phyloP scores from a whole-genome alignment of 139 green algal species.

The Tetradesmus obliquus region DNA sequence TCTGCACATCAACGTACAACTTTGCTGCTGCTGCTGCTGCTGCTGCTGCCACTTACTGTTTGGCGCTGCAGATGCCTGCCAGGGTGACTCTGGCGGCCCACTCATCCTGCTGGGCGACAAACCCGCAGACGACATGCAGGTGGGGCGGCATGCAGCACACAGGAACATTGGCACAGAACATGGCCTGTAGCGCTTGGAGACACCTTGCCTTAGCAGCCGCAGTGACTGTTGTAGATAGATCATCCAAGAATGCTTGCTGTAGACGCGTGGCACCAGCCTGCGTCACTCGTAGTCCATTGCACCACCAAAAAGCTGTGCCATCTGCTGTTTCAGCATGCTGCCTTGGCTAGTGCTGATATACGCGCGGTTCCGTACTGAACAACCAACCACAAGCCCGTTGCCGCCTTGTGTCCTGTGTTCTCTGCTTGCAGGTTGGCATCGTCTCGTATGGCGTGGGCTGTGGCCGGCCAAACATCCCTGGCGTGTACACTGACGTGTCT shows the following conservation, averaged over 20 bases:
- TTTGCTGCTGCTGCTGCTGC: background rate
- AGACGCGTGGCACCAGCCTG: no score
- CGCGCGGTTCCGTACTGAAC: no score
- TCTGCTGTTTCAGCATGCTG: background rate
- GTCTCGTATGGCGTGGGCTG: constrained; percentile 30
- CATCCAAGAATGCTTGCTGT: no score
- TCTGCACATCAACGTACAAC: no score
- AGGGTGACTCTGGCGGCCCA: constrained; percentile 37
- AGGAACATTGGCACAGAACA: no score
- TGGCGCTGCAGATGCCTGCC: constrained; percentile 9
- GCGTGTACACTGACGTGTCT: constrained; percentile 33
- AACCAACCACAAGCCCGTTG: no score
- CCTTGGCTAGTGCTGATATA: background rate
- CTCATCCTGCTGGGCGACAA: background rate
- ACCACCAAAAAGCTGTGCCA: background rate
- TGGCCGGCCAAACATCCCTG: constrained; percentile 23
- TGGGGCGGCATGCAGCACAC: background rate
- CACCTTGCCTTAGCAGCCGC: no score
- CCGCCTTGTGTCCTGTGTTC: no score
- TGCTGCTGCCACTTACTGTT: background rate
- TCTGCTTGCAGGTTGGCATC: constrained; percentile 29
- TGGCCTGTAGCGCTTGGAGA: no score
- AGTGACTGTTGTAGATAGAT: no score
- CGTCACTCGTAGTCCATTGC: no score
- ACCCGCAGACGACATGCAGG: constrained; percentile 23